Evolutionary conservation across 2,329 filamentous ascomycete genomes (phyloP), one percentile per base, ranked within the genome.

Genomic region (Ceratocystis lukuohia): DNA sequence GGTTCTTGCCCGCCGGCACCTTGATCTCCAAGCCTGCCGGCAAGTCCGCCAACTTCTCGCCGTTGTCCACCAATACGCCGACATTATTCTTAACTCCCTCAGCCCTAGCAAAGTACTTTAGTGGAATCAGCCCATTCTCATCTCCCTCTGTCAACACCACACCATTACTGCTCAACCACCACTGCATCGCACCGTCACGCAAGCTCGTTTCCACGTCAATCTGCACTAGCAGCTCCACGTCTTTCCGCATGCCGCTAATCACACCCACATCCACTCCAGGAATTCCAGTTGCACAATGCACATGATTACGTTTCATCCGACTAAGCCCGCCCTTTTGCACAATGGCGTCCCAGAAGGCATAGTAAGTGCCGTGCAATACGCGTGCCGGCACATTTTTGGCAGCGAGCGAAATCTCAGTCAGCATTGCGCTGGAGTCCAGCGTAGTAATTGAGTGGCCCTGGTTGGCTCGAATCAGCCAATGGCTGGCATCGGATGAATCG

Each of bases 401-500:
- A 44, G 81, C 80, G 0, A 84, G 73, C 1, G 84, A 86, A 67
- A 96, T 79, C 5, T 87, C 85, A 22, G 80, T 81, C 2, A 96
- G 82, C 1, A 95, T 81, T 0, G 82, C 82, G 61, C 87, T 84
- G n/a, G 84, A 84, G 33, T 89, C 87, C 45, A 86, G 77, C 72
- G 85, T 84, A 73, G 85, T 84, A 73, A 99, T 89, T 71, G 85
- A 91, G 78, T 97, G 94, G 65, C 94, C 94, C 77, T 97, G 94
- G 73, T 95, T 96, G 33, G 94, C 94, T 72, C 94, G 91, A 76
- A 99, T 96, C 41, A 95, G 80, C 78, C 87, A 96, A 74, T 88
- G 80, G 0, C 80, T 75, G 0, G 89, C 81, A 62, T 88, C 78
- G 7, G 73, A 72, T 22, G 74, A 73, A 20, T 71, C 69, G 10